Base-by-base conservation (phyloP, 345 rosid genomes). In the Populus alba region DNA sequence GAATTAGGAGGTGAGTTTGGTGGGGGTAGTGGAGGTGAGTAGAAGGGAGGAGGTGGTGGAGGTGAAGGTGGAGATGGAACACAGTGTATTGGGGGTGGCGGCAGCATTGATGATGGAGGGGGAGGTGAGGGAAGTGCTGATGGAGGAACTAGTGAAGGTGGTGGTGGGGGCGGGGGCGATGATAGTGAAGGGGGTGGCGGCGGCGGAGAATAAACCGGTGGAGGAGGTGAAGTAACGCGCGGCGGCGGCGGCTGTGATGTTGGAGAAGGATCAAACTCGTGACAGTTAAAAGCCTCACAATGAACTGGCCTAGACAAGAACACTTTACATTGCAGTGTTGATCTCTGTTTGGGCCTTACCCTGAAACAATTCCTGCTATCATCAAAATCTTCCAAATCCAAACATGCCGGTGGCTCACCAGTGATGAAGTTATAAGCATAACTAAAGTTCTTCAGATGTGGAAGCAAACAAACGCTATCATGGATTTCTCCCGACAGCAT, bases 401-500 rank as follows among this genome's bases (percentile, higher is more conserved):
- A 79, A 78, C 97, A 91, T 39, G 65, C 79, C 0, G 81, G 79
- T 1, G 93, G 80, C 72, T 84, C 97, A 4, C 87, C 89, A 0
- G 82, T 86, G 80, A 95, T 86, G 78, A 84, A 91, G 70, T 95
- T 92, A 61, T 89, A 83, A 4, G 81, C 87, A 62, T 79, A 88
- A 17, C 78, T 89, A 67, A 92, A 92, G n/a, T 89, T 91, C 78
- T 45, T 71, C 85, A 92, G 84, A 63, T 83, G 88, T 20, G 87
- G 88, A 25, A 91, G 88, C 27, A 75, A 74, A 51, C 98, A 92
- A 1, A 89, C 31, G 5, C 74, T 83, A 6, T 87, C 87, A 2
- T 93, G 91, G 49, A 92, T 87, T 8, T 70, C 38, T 70, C 98
- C 97, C 0, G 94, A 85, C 3, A 95, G 77, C 88, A 83, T 77